Percentiles rank a stretch among this genome's conserved stretches.
phyloP scores from a whole-genome alignment of 2,329 filamentous ascomycete genomes.

The Hansfordia pulvinata region DNA sequence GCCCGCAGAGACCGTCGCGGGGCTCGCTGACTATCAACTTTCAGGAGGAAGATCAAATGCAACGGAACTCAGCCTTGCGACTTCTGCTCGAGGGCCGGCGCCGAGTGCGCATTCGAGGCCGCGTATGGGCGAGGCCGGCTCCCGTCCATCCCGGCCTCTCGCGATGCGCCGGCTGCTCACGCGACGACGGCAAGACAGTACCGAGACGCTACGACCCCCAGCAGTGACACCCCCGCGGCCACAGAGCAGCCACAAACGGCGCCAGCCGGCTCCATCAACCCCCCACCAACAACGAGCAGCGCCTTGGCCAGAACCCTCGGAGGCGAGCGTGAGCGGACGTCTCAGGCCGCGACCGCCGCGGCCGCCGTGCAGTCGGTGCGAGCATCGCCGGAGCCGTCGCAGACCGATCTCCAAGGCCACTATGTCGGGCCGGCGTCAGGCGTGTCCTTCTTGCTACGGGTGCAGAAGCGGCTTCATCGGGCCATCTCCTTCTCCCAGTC shows the following conservation, averaged over 20 bases:
- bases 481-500: constrained; percentile 20
- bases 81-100: constrained; percentile 16
- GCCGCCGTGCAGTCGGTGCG: too few species aligned
- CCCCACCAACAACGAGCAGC: too few species aligned
- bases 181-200: constrained; percentile 2
- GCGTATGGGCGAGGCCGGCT: constrained; percentile 31
- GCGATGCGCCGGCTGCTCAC: constrained; percentile 4
- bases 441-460: constrained; percentile 32
- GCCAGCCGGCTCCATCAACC: too few species aligned
- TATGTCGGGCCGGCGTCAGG: constrained; percentile 32
- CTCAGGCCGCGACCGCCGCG: too few species aligned
- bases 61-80: constrained; percentile 23
- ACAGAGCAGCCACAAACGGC: too few species aligned
- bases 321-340: too few species aligned
- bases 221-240: too few species aligned
- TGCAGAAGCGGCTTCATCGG: constrained; percentile 32
- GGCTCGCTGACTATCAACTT: too few species aligned
- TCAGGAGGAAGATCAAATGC: constrained; percentile 24
- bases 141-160: constrained; percentile 19
- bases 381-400: constrained; percentile 28
- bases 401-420: constrained; percentile 29
- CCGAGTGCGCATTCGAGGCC: constrained; percentile 31
- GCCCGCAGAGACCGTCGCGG: not conserved
- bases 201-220: too few species aligned
- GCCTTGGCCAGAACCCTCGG: too few species aligned